Evolutionary conservation across 2,329 filamentous ascomycete species (phyloP).

Genomic region (Alternaria tenuissima): DNA sequence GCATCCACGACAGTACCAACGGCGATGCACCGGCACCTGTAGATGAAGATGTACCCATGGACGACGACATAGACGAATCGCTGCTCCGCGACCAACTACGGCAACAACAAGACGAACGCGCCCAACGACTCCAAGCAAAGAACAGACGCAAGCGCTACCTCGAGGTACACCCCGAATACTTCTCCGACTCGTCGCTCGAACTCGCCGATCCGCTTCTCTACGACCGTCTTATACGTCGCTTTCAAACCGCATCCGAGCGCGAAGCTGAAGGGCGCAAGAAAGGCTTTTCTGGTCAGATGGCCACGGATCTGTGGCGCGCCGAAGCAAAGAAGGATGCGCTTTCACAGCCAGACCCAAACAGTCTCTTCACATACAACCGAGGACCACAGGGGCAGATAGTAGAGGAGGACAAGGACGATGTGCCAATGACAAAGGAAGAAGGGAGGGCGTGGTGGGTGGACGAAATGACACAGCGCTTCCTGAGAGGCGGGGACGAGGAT

Average conservation of each 20-base stretch:
- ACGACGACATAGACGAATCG: slow-evolving; percentile 22
- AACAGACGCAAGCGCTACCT: slow-evolving; percentile 83
- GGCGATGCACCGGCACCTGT: slow-evolving; percentile 1
- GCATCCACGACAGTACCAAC: slow-evolving; percentile 9
- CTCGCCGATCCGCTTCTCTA: slow-evolving; percentile 80
- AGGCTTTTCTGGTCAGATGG: slow-evolving; percentile 80
- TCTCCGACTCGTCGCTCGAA: slow-evolving; percentile 67
- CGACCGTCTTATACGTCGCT: slow-evolving; percentile 78
- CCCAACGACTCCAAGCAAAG: slow-evolving; percentile 64
- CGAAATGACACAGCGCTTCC: slow-evolving; percentile 77
- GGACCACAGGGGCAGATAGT: slow-evolving; percentile 65
- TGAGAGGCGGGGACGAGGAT: slow-evolving; percentile 76
- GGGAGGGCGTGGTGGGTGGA: slow-evolving; percentile 74
- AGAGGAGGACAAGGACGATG: slow-evolving; percentile 65
- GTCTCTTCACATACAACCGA: slow-evolving; percentile 59
- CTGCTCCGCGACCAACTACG: slow-evolving; percentile 20
- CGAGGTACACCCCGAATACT: slow-evolving; percentile 75
- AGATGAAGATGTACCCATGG: slow-evolving; percentile 23
- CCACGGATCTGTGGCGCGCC: slow-evolving; percentile 77
- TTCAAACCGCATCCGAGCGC: slow-evolving; percentile 76
- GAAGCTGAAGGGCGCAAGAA: slow-evolving; percentile 75
- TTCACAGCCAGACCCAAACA: slow-evolving; percentile 60
- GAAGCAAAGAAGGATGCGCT: slow-evolving; percentile 76
- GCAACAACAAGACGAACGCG: slow-evolving; percentile 32
- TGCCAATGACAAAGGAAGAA: slow-evolving; percentile 68